phyloP scores from a whole-genome alignment of 1,284 basidiomycete genomes.

The Irpex sp. region DNA sequence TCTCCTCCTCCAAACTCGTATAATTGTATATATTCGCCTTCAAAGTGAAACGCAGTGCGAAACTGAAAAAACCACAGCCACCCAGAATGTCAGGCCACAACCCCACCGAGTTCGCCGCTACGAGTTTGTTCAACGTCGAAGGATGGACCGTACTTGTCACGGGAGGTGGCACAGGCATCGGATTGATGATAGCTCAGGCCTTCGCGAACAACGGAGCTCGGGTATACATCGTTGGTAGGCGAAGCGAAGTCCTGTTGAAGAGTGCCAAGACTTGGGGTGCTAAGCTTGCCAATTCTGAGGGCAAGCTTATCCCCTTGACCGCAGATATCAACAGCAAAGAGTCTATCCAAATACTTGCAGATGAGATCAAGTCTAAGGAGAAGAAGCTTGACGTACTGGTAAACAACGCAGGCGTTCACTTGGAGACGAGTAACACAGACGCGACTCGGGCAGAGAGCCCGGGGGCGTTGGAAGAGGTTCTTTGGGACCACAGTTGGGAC shows the following conservation, averaged over 20 bases:
- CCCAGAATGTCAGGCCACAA: too few species aligned
- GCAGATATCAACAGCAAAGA: constrained; percentile 26
- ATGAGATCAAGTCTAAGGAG: constrained; percentile 30
- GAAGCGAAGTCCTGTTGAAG: constrained; percentile 23
- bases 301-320: constrained; percentile 29
- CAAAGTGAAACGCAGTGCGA: too few species aligned
- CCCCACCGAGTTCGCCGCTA: too few species aligned
- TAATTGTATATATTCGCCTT: too few species aligned
- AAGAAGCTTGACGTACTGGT: constrained; percentile 36
- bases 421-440: constrained; percentile 25
- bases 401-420: constrained; percentile 34
- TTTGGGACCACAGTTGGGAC: constrained; percentile 29
- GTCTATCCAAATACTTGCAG: constrained; percentile 29
- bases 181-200: constrained; percentile 36
- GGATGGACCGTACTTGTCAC: constrained; percentile 35
- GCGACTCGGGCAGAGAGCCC: constrained; percentile 27
- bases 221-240: constrained; percentile 34
- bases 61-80: too few species aligned
- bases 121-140: constrained; percentile 22
- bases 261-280: constrained; percentile 21
- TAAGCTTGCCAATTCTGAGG: constrained; percentile 25
- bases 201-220: constrained; percentile 39
- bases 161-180: constrained; percentile 39
- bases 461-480: constrained; percentile 27
- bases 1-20: too few species aligned